These are phyloP conservation scores for Pyrus hybrid DNA, from an alignment of 331 rosid genomes.

Conservation along the genomic window DNA sequence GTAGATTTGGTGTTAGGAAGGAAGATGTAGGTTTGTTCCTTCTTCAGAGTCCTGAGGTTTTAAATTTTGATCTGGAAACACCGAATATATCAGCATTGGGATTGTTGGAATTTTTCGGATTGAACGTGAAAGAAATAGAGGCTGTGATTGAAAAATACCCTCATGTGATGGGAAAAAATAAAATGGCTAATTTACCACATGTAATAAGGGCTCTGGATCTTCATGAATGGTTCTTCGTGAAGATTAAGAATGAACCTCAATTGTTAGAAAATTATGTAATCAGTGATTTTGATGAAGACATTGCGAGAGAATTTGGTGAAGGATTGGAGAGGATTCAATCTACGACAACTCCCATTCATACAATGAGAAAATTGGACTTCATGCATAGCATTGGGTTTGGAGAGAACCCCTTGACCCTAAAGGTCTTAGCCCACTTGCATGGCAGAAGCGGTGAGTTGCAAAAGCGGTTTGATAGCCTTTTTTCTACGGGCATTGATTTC, in stretches of 20 bases:
- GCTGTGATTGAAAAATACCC: conserved; percentile 27
- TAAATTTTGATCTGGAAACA: conserved; percentile 40
- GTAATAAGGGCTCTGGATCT: conserved; percentile 72
- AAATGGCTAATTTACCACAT: conserved; percentile 59
- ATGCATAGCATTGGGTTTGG: conserved; percentile 68
- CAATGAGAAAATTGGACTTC: conserved; percentile 47
- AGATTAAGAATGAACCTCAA: conserved; percentile 36
- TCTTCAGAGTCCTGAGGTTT: conserved; percentile 40
- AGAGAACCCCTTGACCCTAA: conserved; percentile 50
- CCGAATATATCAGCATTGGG: conserved; percentile 42
- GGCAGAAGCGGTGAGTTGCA: conserved; percentile 40
- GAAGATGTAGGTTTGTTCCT: conserved; percentile 45
- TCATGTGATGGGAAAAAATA: conserved; percentile 54
- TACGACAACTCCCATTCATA: conserved; percentile 31
- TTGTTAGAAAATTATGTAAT: conserved; percentile 35
- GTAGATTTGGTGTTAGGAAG: conserved; percentile 46
- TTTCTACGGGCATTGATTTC: conserved; percentile 41
- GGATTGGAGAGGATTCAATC: conserved; percentile 34
- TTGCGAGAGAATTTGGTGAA: conserved; percentile 22
- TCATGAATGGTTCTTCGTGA: conserved; percentile 57
- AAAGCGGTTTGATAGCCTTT: conserved; percentile 55
- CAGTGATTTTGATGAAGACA: conserved; percentile 27
- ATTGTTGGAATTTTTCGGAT: conserved; percentile 53
- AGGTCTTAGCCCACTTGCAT: conserved; percentile 35
- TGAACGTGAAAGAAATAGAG: conserved; percentile 24